Evolutionary conservation across 768 basidiomycete species (phyloP), one percentile per base, ranked within the genome.

Genomic region (Tulasnella sp.): DNA sequence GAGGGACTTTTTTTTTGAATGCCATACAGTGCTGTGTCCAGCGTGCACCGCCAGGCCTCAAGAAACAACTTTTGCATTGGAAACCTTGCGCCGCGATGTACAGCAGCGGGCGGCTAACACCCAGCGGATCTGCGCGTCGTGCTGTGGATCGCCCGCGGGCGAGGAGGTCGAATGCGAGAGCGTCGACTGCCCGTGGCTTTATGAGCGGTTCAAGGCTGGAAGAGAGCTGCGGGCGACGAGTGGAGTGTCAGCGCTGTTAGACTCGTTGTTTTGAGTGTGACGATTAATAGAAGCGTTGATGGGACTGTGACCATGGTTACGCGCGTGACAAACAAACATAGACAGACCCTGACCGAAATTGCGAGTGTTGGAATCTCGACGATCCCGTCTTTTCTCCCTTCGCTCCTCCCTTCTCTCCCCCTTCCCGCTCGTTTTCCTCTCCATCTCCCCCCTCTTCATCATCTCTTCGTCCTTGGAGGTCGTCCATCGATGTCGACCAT

Each of bases 181-280:
- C 10, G 86, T 94, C 71, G 96, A 98, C 83, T 99, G 97, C 84
- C 89, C 92, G 0, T 93, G 94, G 90, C 84, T 96, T 44, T 98
- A 91, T 82, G 89, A 92, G 40, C 87, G 94, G 46, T 89, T 88
- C 80, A 91, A 90, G 82, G 85, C 86, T 0, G 81, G 82, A 42
- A 78, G 85, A 78, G 85, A 87, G 81, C 82, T 84, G 19, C 85
- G 84, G 27, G 84, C 84, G 81, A 74, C 84, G 82, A 48, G 81
- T 40, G 71, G 84, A 12, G 52, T 81, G 12, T 73, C 78, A 19
- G 44, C 38, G 44, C 40, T 81, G 31, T 56, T 81, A 38, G 80
- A 73, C 62, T 68, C 62, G 62, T 36, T 68, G 19, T 68, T 68
- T 68, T 68, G 62, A 68, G n/a, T n/a, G n/a, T 27, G 62, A n/a